Percentiles rank a stretch among this genome's conserved stretches.
phyloP scores from a whole-genome alignment of 768 basidiomycete genomes.

The Rhodotorula sphaerocarpa region DNA sequence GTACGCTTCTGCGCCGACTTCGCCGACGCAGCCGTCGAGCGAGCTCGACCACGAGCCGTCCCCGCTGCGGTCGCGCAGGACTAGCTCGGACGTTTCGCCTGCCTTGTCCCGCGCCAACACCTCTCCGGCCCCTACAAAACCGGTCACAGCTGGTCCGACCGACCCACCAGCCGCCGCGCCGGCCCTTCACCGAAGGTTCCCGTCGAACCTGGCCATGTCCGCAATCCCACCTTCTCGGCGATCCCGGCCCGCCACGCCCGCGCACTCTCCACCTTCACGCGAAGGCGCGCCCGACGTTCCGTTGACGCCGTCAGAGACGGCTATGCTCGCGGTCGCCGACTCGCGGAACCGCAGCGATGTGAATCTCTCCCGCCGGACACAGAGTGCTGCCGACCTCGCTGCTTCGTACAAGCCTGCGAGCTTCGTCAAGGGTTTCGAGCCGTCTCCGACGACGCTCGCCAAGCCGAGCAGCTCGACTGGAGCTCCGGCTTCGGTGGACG shows the following conservation, averaged over 20 bases:
- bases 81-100: background rate
- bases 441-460: background rate
- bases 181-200: background rate
- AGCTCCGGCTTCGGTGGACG: conserved; percentile 8
- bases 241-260: background rate
- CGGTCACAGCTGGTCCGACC: background rate
- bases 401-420: conserved; percentile 31
- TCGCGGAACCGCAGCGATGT: conserved; percentile 10
- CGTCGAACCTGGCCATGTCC: conserved; percentile 3
- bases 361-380: conserved; percentile 6
- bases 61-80: background rate
- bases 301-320: conserved; percentile 12
- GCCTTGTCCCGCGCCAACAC: conserved; percentile 13
- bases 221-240: background rate
- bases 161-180: background rate
- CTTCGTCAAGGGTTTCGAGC: conserved; percentile 30
- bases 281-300: background rate
- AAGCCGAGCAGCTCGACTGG: background rate
- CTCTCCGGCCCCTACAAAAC: background rate
- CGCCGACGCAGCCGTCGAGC: background rate
- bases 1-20: background rate
- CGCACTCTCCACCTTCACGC: conserved; percentile 4
- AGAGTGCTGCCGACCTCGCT: conserved; percentile 22
- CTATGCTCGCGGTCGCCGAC: conserved; percentile 1
- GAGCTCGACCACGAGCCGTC: background rate